Percentiles rank a stretch among this genome's conserved stretches.
These are phyloP conservation scores for Scedosporium apiospermum DNA, from an alignment of 2,329 filamentous ascomycete species.

Conservation along the genomic window DNA sequence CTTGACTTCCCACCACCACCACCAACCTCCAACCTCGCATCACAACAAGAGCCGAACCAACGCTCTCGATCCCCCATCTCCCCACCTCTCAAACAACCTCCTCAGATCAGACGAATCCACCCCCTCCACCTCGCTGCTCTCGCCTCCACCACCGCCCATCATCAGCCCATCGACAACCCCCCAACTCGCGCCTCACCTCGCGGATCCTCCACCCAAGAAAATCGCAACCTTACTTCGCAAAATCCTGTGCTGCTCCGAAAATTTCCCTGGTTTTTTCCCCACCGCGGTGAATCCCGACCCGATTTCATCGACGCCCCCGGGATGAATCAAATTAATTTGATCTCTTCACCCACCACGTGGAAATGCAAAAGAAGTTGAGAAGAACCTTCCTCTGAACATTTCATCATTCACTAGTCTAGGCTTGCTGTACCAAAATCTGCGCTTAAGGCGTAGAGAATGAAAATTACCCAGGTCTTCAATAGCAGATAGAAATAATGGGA, in stretches of 20 bases:
- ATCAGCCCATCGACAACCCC: not conserved
- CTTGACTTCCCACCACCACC: not conserved
- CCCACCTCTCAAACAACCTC: not conserved
- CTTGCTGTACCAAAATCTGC: no score
- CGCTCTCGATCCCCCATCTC: not conserved
- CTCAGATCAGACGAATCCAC: not conserved
- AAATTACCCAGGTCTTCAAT: no score
- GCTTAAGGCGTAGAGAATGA: no score
- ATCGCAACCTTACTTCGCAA: no score
- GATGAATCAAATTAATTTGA: not conserved
- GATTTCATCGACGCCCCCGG: not conserved
- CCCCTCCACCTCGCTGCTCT: not conserved
- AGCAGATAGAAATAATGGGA: no score
- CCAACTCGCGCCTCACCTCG: no score
- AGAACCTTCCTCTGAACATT: no score
- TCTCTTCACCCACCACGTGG: not conserved
- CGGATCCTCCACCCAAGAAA: no score
- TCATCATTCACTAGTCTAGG: no score
- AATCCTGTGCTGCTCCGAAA: not conserved
- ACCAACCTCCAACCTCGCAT: not conserved
- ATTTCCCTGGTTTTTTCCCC: not conserved
- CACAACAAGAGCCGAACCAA: not conserved
- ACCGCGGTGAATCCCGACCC: not conserved
- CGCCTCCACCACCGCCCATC: not conserved
- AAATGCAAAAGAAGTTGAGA: not conserved